Evolutionary conservation across 148 eudicot genomes (phyloP).

Genomic region (Rhododendron griersonianum): DNA sequence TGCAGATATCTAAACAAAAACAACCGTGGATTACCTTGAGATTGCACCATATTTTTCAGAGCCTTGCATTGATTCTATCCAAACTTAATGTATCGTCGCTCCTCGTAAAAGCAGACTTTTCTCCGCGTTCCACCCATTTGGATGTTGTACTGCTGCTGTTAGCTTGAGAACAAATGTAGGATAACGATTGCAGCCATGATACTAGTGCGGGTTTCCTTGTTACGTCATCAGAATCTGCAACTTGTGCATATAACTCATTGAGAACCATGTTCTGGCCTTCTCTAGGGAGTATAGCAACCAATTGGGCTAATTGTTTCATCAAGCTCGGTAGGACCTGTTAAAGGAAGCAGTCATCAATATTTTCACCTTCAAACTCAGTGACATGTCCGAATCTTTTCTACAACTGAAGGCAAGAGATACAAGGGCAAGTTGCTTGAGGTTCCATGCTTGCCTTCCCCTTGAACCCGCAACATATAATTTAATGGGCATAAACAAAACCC

Average conservation of each 20-base stretch:
- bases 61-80: constrained; percentile 38
- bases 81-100: constrained; percentile 24
- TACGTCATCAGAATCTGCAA: constrained; percentile 95
- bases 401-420: background rate
- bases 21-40: constrained; percentile 5
- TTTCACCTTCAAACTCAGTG: background rate
- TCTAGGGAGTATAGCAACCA: constrained; percentile 50
- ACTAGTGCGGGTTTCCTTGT: constrained; percentile 75
- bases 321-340: constrained; percentile 75
- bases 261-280: constrained; percentile 64
- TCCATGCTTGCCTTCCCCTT: background rate
- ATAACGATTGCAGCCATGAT: constrained; percentile 89
- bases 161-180: constrained; percentile 67
- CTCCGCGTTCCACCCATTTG: constrained; percentile 16
- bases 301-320: constrained; percentile 75
- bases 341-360: constrained; percentile 1
- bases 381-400: background rate
- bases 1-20: background rate
- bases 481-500: background rate
- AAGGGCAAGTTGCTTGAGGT: background rate
- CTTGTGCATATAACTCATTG: constrained; percentile 60
- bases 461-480: background rate
- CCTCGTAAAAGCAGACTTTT: constrained; percentile 17
- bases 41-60: constrained; percentile 25
- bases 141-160: constrained; percentile 13